Conservation (phyloP, 1,284 basidiomycete genomes). For the Neolentinus lepideus region DNA sequence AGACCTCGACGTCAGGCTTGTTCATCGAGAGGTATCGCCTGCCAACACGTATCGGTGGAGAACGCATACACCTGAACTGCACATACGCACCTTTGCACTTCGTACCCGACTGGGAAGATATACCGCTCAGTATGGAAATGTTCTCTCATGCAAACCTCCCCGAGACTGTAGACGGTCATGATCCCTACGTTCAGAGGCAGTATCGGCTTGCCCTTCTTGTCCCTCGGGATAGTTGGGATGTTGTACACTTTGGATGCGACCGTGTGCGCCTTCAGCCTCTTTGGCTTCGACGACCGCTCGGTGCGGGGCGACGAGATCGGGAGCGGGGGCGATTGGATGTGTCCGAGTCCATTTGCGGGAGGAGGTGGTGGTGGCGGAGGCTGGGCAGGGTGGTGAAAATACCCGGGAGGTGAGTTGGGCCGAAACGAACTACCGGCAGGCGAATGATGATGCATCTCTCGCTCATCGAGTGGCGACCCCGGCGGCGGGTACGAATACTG, state of each 20-base stretch:
- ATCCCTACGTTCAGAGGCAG: slow-evolving; percentile 22
- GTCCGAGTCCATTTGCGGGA: background rate
- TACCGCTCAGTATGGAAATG: slow-evolving; percentile 81
- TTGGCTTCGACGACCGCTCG: slow-evolving; percentile 39
- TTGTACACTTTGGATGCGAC: slow-evolving; percentile 66
- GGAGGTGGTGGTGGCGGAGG: too few species aligned
- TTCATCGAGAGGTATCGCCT: slow-evolving; percentile 73
- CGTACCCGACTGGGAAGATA: slow-evolving; percentile 80
- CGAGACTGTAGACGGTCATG: slow-evolving; percentile 44
- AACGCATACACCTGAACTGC: background rate
- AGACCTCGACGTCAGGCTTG: slow-evolving; percentile 54
- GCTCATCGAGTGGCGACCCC: background rate
- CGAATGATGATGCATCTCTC: background rate
- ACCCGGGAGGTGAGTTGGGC: background rate
- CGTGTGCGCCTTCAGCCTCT: slow-evolving; percentile 70
- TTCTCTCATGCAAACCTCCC: slow-evolving; percentile 69
- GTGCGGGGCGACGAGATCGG: slow-evolving; percentile 7
- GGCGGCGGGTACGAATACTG: background rate
- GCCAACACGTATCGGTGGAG: slow-evolving; percentile 5
- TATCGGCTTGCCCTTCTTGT: slow-evolving; percentile 33
- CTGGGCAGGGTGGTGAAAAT: background rate
- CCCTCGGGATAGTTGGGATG: slow-evolving; percentile 69
- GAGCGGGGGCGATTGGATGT: background rate
- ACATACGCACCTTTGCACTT: slow-evolving; percentile 57
- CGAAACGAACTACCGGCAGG: background rate